Percentiles rank a stretch among this genome's conserved stretches.
phyloP scores from a whole-genome alignment of 768 basidiomycete species.

The Postia placenta region DNA sequence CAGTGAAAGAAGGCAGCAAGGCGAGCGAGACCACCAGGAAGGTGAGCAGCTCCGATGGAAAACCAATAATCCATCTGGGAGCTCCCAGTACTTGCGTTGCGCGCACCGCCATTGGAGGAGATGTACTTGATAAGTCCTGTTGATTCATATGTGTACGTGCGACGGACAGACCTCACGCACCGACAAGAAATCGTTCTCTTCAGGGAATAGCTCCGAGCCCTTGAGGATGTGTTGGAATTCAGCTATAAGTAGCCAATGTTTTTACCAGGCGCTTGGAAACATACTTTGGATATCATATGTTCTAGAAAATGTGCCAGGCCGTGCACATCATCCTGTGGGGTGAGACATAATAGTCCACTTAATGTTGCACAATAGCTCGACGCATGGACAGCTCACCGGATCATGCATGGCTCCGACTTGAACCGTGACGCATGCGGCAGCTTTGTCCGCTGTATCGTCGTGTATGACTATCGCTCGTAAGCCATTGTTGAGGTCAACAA shows the following conservation, averaged over 20 bases:
- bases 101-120: slow-evolving; percentile 35
- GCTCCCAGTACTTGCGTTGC: slow-evolving; percentile 48
- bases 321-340: slow-evolving; percentile 29
- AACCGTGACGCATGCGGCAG: slow-evolving; percentile 44
- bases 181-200: slow-evolving; percentile 43
- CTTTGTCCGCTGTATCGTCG: slow-evolving; percentile 45
- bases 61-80: slow-evolving; percentile 40
- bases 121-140: slow-evolving; percentile 18
- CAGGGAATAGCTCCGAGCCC: slow-evolving; percentile 31
- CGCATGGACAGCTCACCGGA: slow-evolving; percentile 27
- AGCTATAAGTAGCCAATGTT: neutral
- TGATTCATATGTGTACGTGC: neutral
- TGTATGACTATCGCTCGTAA: slow-evolving; percentile 43
- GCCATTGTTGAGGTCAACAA: slow-evolving; percentile 42
- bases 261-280: slow-evolving; percentile 5
- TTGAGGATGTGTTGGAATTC: neutral
- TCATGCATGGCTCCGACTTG: slow-evolving; percentile 46
- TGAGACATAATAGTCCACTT: neutral
- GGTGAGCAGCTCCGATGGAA: slow-evolving; percentile 19
- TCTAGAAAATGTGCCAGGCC: slow-evolving; percentile 44
- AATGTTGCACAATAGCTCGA: neutral
- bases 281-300: slow-evolving; percentile 41
- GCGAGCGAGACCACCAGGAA: slow-evolving; percentile 31
- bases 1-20: slow-evolving; percentile 43
- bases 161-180: slow-evolving; percentile 13